A percentile compares a stretch with the other conserved stretches of the same genome.
phyloP scores from a whole-genome alignment of 108 stramenopile species.

The Nannochloropsis gaditana region DNA sequence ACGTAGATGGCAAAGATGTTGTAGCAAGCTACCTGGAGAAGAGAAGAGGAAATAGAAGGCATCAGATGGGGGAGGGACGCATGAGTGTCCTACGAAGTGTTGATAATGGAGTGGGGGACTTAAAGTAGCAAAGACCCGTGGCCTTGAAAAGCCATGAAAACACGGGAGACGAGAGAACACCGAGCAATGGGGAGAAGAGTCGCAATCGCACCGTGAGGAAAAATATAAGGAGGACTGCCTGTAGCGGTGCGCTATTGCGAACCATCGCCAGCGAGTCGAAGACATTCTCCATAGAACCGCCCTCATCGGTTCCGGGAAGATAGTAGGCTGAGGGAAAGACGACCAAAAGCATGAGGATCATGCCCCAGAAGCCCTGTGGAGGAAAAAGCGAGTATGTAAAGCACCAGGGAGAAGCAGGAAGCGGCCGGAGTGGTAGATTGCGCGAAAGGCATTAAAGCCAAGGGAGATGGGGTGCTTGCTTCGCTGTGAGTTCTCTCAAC shows the following conservation, averaged over 20 bases:
- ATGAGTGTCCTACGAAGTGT: no score
- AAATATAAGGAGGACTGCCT: conserved; percentile 58
- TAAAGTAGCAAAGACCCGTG: no score
- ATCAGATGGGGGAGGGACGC: no score
- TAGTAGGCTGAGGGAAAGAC: conserved; percentile 49
- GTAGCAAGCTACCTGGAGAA: conserved; percentile 64
- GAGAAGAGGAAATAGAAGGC: background rate
- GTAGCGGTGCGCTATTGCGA: conserved; percentile 34
- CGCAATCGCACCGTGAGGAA: conserved; percentile 64
- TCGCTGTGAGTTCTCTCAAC: no score
- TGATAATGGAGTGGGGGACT: no score
- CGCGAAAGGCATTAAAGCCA: no score
- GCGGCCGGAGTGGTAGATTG: no score
- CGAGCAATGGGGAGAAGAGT: no score
- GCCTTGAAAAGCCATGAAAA: no score
- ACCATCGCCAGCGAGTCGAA: conserved; percentile 49
- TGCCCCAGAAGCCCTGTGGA: conserved; percentile 51
- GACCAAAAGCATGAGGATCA: conserved; percentile 34
- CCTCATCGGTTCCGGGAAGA: conserved; percentile 46
- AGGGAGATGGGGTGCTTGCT: no score
- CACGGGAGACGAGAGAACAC: no score
- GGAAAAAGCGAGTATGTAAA: background rate
- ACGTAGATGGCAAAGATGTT: conserved; percentile 89
- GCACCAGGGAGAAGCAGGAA: background rate
- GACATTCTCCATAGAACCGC: conserved; percentile 44